Base-by-base conservation (phyloP, 441 rosid species). In the Adansonia gregorii region DNA sequence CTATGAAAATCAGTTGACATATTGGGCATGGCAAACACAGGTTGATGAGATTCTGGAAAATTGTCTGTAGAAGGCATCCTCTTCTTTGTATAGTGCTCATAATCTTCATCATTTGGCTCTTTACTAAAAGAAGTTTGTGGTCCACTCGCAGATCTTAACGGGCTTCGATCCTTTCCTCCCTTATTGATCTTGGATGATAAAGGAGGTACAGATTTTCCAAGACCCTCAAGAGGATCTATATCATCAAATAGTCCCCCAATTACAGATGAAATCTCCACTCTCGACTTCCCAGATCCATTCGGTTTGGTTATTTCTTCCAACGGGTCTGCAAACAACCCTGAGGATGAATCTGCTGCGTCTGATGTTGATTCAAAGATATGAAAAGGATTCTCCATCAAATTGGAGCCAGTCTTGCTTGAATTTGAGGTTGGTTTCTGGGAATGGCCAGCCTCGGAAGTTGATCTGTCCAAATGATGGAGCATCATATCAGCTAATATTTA, bases 371-470 rank as follows among this genome's bases (percentile, higher is more conserved):
- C 92, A 45, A 89, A 79, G 58, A 87, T 89, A 52, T 75, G 92
- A 92, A 94, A 90, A 24, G 97, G 94, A 56, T 94, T 88, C 70
- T 91, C 93, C 79, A 82, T 84, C 76, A 74, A 65, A 80, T 75
- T 78, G 66, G 97, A 81, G 48, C 86, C 73, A 17, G 82, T 63
- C 82, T 85, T 86, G 74, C 82, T 85, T 27, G 91, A 80, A 77
- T 31, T 76, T 52, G 82, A 63, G 45, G 84, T 72, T 60, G 89
- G 85, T 79, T 85, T 90, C 41, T 81, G 87, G 67, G 89, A 73
- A 82, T 73, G 86, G 79, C 22, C 83, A 39, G 87, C 72, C 81
- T 90, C 94, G 10, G 91, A 85, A 77, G 81, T 84, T 84, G 92
- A 85, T 87, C 97, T 92, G 89, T 60, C 49, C 55, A 82, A 64